Percentiles rank a stretch among this genome's conserved stretches.
phyloP scores from a whole-genome alignment of 2,329 filamentous ascomycete species.

The Elsinoe arachidis region DNA sequence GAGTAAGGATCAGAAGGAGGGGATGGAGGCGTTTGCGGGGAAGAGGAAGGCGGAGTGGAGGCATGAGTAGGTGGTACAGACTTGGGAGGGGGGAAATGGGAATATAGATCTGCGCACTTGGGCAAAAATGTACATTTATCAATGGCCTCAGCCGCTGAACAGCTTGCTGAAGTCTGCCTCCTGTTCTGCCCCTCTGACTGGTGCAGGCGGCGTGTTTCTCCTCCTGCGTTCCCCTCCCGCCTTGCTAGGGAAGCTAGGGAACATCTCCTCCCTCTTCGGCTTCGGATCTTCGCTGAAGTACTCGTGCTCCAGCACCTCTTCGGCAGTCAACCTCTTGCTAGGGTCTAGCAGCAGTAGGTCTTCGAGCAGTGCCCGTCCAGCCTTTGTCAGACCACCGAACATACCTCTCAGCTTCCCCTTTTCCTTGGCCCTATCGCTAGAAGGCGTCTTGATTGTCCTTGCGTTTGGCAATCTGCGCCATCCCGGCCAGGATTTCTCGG shows the following conservation, averaged over 20 bases:
- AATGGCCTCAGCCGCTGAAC: slow-evolving; percentile 30
- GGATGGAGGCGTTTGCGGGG: slow-evolving; percentile 86
- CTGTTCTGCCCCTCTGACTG: slow-evolving; percentile 62
- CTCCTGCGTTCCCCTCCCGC: slow-evolving; percentile 79
- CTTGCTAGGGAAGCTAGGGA: slow-evolving; percentile 93
- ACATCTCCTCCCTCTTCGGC: slow-evolving; percentile 83
- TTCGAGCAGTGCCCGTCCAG: slow-evolving; percentile 62
- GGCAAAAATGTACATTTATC: neutral
- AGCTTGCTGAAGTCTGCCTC: slow-evolving; percentile 41
- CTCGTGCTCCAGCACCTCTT: slow-evolving; percentile 64
- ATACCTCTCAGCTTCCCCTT: slow-evolving; percentile 1
- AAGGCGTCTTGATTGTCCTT: slow-evolving; percentile 35
- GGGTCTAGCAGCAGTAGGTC: slow-evolving; percentile 70
- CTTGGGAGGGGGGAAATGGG: neutral
- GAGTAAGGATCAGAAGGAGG: slow-evolving; percentile 81
- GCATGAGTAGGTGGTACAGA: slow-evolving; percentile 50
- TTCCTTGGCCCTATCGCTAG: neutral
- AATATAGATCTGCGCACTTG: neutral
- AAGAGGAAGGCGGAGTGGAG: slow-evolving; percentile 92
- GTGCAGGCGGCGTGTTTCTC: slow-evolving; percentile 71
- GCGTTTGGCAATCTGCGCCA: slow-evolving; percentile 86
- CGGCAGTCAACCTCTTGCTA: slow-evolving; percentile 57
- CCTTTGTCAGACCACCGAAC: slow-evolving; percentile 53
- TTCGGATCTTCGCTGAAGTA: slow-evolving; percentile 88
- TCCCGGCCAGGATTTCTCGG: slow-evolving; percentile 71